Conservation (phyloP, 202 grass and related monocot species). For the Saccharum hybrid region DNA sequence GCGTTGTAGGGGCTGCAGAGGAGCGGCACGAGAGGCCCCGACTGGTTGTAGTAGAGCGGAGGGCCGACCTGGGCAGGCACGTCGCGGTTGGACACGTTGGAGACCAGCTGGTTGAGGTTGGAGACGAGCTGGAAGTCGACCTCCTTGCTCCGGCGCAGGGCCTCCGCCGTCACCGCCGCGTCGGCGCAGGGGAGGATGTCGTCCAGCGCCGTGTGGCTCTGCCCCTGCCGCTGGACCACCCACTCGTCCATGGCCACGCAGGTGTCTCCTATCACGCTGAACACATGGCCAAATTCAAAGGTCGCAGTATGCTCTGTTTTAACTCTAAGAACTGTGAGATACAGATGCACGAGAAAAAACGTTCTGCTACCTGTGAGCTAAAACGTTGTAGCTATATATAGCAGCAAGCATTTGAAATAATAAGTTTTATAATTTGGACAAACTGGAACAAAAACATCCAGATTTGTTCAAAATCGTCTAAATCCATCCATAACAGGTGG, state of each 20-base stretch:
- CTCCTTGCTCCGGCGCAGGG: conserved; percentile 60
- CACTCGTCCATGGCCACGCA: conserved; percentile 90
- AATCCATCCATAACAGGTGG: not conserved
- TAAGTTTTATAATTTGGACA: no score
- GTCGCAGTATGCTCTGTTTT: not conserved
- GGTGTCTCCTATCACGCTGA: conserved; percentile 70
- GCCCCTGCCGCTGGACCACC: conserved; percentile 55
- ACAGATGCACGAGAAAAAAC: no score
- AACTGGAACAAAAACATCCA: not conserved
- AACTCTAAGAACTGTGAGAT: no score
- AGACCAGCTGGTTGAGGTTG: conserved; percentile 51
- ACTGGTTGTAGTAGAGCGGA: conserved; percentile 19
- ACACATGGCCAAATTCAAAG: not conserved
- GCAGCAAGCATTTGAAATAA: no score
- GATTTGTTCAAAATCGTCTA: not conserved
- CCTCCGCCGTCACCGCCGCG: conserved; percentile 52
- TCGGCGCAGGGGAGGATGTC: conserved; percentile 90
- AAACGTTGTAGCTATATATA: no score
- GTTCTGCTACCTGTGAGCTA: no score
- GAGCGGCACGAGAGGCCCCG: no score
- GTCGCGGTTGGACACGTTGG: conserved; percentile 68
- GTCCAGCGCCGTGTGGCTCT: conserved; percentile 64
- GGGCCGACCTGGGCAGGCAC: conserved; percentile 29
- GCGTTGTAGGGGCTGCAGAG: no score
- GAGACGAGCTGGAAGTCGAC: conserved; percentile 58